These are phyloP conservation scores for Xanthoceras sorbifolium DNA, from an alignment of 345 rosid species.

Conservation along the genomic window DNA sequence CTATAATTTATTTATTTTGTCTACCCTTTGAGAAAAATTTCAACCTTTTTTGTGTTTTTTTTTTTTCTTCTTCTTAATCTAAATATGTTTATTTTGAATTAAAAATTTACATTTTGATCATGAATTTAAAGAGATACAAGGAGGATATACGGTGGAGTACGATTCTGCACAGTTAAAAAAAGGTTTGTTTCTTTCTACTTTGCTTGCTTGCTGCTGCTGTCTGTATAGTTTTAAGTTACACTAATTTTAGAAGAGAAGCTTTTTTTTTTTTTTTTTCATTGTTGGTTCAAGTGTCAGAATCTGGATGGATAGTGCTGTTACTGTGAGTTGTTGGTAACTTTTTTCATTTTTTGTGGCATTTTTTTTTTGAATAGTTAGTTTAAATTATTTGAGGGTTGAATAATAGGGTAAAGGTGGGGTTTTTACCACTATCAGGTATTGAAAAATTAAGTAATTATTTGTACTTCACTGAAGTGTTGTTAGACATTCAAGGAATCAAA, in stretches of 20 bases:
- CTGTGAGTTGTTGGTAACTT: slow-evolving; percentile 31
- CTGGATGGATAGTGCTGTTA: slow-evolving; percentile 21
- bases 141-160: slow-evolving; percentile 20
- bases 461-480: not conserved
- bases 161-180: slow-evolving; percentile 15
- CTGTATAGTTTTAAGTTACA: slow-evolving; percentile 1
- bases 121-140: not conserved
- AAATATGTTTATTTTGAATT: not conserved
- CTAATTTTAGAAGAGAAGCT: slow-evolving; percentile 17
- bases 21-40: slow-evolving; percentile 41
- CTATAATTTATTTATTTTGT: slow-evolving; percentile 50
- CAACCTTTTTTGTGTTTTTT: not conserved
- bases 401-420: slow-evolving; percentile 7
- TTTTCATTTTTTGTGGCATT: slow-evolving; percentile 24
- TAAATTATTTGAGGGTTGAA: slow-evolving; percentile 7
- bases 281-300: slow-evolving; percentile 41
- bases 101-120: slow-evolving; percentile 4
- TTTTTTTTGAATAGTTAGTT: slow-evolving; percentile 23
- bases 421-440: not conserved
- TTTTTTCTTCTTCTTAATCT: slow-evolving; percentile 21
- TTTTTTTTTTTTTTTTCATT: not conserved
- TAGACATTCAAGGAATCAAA: slow-evolving; percentile 16
- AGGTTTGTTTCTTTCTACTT: slow-evolving; percentile 20
- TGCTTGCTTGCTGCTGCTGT: not conserved
- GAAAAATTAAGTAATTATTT: slow-evolving; percentile 17